Evolutionary conservation across 2,329 filamentous ascomycete genomes (phyloP).

Genomic region (Pseudofabraea citricarpa): DNA sequence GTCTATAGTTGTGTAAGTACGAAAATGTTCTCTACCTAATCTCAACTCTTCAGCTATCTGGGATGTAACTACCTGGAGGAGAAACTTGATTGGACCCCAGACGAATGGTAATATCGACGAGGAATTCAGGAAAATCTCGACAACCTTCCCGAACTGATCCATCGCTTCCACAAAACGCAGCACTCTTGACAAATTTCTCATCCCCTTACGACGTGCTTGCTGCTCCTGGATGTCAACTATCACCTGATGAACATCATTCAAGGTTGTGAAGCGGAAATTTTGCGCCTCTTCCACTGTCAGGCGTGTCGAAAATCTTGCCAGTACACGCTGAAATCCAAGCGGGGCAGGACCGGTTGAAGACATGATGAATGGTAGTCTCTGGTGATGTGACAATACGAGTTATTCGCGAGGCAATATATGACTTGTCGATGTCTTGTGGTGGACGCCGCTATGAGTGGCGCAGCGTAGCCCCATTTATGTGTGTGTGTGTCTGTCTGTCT

Average conservation of each 20-base stretch:
- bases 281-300: conserved; percentile 7
- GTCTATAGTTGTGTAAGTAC: conserved; percentile 12
- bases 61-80: conserved; percentile 22
- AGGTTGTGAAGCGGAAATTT: conserved; percentile 13
- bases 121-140: conserved; percentile 31
- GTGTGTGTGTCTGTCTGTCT: too few species aligned
- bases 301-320: conserved; percentile 8
- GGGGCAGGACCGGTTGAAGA: neutral
- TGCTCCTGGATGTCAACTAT: conserved; percentile 24
- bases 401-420: too few species aligned
- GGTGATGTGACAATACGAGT: too few species aligned
- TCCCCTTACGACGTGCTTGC: conserved; percentile 18
- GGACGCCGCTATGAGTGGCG: too few species aligned
- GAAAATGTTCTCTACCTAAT: too few species aligned
- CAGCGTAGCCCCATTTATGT: too few species aligned
- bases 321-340: conserved; percentile 8
- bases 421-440: too few species aligned
- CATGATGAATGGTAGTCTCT: too few species aligned
- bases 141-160: conserved; percentile 30
- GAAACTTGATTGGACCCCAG: conserved; percentile 33
- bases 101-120: conserved; percentile 28
- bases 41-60: too few species aligned
- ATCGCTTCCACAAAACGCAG: conserved; percentile 28
- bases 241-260: conserved; percentile 15
- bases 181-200: conserved; percentile 26